These are phyloP conservation scores for Lenzites betulinus DNA, from an alignment of 768 basidiomycete species.

Conservation along the genomic window DNA sequence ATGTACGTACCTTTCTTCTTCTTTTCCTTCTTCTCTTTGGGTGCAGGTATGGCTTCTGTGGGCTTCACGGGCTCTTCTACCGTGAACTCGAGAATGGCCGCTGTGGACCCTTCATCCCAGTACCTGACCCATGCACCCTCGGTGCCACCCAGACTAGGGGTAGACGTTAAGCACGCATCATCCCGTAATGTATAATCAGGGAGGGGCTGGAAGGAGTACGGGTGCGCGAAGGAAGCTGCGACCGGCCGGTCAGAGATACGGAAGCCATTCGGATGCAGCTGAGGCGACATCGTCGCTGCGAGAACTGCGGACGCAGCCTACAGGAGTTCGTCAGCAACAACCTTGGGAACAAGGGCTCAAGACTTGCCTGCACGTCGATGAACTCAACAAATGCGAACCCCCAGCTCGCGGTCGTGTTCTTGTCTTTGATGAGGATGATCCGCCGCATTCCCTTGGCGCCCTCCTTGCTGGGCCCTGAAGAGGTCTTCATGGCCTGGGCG, in stretches of 20 bases:
- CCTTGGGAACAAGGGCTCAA: slow-evolving; percentile 6
- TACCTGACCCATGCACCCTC: slow-evolving; percentile 81
- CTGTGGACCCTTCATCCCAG: slow-evolving; percentile 87
- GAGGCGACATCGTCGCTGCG: slow-evolving; percentile 83
- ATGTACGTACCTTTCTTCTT: slow-evolving; percentile 40
- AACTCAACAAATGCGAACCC: slow-evolving; percentile 96
- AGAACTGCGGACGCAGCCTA: slow-evolving; percentile 84
- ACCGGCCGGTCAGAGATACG: slow-evolving; percentile 87
- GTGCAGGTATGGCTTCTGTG: slow-evolving; percentile 36
- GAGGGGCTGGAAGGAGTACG: slow-evolving; percentile 85
- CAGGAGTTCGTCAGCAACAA: slow-evolving; percentile 15
- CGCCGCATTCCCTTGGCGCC: slow-evolving; percentile 87
- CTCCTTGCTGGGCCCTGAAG: slow-evolving; percentile 74
- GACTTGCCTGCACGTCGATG: slow-evolving; percentile 72
- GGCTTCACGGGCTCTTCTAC: slow-evolving; percentile 60
- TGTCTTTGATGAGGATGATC: slow-evolving; percentile 88
- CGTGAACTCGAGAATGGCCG: slow-evolving; percentile 76
- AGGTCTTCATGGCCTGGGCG: slow-evolving; percentile 76
- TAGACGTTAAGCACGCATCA: slow-evolving; percentile 72
- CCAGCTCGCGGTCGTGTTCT: slow-evolving; percentile 83
- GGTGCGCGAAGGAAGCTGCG: slow-evolving; percentile 91
- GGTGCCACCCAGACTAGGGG: slow-evolving; percentile 66
- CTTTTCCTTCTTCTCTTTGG: slow-evolving; percentile 62
- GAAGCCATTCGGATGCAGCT: slow-evolving; percentile 91
- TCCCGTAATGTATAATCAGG: slow-evolving; percentile 74